Evolutionary conservation across 768 basidiomycete species (phyloP).

Genomic region (Mycena latifolia): DNA sequence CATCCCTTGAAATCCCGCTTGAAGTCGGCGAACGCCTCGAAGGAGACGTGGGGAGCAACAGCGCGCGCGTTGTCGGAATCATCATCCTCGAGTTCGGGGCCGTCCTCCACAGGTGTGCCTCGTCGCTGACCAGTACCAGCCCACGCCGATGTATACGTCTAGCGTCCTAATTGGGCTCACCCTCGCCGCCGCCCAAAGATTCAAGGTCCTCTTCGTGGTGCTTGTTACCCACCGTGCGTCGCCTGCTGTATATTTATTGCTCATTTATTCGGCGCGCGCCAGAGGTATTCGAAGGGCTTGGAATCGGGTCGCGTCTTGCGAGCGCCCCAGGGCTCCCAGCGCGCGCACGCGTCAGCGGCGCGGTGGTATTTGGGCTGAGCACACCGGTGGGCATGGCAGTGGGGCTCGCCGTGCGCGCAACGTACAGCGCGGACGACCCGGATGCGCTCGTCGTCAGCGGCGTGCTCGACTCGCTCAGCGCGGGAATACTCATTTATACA

Average conservation of each 20-base stretch:
- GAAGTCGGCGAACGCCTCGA: neutral
- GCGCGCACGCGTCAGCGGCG: constrained; percentile 69
- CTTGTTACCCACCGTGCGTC: constrained; percentile 91
- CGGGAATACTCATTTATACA: constrained; percentile 93
- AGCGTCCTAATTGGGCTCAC: constrained; percentile 92
- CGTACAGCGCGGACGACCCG: constrained; percentile 84
- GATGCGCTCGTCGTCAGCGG: constrained; percentile 88
- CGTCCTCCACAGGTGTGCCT: constrained; percentile 76
- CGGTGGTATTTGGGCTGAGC: constrained; percentile 77
- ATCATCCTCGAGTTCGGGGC: constrained; percentile 96
- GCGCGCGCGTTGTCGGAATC: constrained; percentile 66
- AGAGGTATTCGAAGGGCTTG: constrained; percentile 96
- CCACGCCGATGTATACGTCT: neutral
- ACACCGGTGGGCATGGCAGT: constrained; percentile 91
- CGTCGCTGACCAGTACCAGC: neutral
- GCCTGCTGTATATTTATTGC: neutral
- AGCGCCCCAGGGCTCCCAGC: constrained; percentile 65
- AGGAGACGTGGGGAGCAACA: neutral
- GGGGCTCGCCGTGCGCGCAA: constrained; percentile 79
- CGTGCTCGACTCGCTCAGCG: constrained; percentile 84
- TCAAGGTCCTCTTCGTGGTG: constrained; percentile 91
- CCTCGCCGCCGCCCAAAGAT: constrained; percentile 86
- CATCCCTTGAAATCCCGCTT: neutral
- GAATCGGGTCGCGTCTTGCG: constrained; percentile 91
- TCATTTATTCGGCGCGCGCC: neutral